These are phyloP conservation scores for Fusarium camptoceras DNA, from an alignment of 2,329 filamentous ascomycete genomes.

Conservation along the genomic window DNA sequence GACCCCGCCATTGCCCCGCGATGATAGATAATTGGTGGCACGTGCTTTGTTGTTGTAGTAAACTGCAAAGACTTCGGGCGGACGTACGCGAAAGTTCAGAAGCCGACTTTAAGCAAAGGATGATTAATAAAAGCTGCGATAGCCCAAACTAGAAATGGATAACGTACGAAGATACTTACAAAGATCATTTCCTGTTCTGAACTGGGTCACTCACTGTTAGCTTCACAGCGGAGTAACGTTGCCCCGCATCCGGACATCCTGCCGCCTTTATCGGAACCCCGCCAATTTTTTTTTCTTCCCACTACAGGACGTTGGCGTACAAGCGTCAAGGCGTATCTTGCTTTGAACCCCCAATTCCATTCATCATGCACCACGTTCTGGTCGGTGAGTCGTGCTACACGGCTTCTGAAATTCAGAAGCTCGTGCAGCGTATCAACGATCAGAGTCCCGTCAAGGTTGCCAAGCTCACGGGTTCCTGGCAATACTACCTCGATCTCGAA, in stretches of 20 bases:
- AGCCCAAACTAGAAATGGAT: neutral
- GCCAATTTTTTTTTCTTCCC: slow-evolving; percentile 41
- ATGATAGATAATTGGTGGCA: neutral
- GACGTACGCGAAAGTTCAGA: neutral
- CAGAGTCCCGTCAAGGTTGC: slow-evolving; percentile 59
- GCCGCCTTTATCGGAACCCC: slow-evolving; percentile 38
- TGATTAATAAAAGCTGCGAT: neutral
- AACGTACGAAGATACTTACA: neutral
- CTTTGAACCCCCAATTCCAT: slow-evolving; percentile 42
- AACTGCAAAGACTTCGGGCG: neutral
- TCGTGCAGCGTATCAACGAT: slow-evolving; percentile 58
- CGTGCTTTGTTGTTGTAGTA: neutral
- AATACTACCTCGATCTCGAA: slow-evolving; percentile 75
- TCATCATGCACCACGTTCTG: slow-evolving; percentile 53
- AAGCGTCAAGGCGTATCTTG: slow-evolving; percentile 45
- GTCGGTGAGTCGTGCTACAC: slow-evolving; percentile 64
- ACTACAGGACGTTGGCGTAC: slow-evolving; percentile 31
- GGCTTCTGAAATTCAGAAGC: slow-evolving; percentile 57
- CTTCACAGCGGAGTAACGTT: slow-evolving; percentile 36
- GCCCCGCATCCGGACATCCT: slow-evolving; percentile 30
- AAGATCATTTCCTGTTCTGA: neutral
- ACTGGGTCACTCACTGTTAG: neutral
- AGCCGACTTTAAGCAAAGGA: neutral
- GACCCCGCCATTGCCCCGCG: slow-evolving; percentile 6
- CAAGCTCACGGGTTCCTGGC: slow-evolving; percentile 65